Conservation (phyloP, 345 rosid species). For the Hibiscus tridactylites region DNA sequence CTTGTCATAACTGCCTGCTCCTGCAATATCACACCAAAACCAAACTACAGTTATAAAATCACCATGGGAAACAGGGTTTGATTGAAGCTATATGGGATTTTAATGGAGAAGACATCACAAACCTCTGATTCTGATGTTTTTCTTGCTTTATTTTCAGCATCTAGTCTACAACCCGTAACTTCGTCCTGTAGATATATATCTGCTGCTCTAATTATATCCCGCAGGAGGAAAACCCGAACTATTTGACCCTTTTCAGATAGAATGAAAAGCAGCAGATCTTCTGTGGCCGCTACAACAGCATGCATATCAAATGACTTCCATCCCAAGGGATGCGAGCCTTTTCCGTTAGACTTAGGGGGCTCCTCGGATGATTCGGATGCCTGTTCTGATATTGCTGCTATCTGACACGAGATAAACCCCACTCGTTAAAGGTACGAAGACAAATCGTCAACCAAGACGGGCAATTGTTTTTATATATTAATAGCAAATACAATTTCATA, state of each 20-base stretch:
- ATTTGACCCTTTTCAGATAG: conserved; percentile 71
- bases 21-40: conserved; percentile 21
- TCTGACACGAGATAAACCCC: conserved; percentile 30
- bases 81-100: not conserved
- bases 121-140: conserved; percentile 35
- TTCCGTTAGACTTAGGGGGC: conserved; percentile 19
- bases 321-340: conserved; percentile 28
- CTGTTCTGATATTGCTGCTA: conserved; percentile 88
- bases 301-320: conserved; percentile 86
- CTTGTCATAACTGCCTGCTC: conserved; percentile 36
- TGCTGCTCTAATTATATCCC: conserved; percentile 61
- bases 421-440: not conserved
- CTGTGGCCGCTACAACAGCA: conserved; percentile 83
- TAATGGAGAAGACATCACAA: conserved; percentile 7
- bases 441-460: not conserved
- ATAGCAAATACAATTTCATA: not conserved
- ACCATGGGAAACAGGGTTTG: too few relatives aligned
- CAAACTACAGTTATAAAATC: too few relatives aligned
- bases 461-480: not conserved
- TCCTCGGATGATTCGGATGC: conserved; percentile 44
- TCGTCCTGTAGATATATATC: conserved; percentile 53
- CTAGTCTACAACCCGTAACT: conserved; percentile 26
- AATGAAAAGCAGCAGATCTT: conserved; percentile 77
- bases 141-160: conserved; percentile 20
- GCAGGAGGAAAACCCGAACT: conserved; percentile 70